Evolutionary conservation across 2,329 filamentous ascomycete species (phyloP).

Genomic region (Aschersonia sp.): DNA sequence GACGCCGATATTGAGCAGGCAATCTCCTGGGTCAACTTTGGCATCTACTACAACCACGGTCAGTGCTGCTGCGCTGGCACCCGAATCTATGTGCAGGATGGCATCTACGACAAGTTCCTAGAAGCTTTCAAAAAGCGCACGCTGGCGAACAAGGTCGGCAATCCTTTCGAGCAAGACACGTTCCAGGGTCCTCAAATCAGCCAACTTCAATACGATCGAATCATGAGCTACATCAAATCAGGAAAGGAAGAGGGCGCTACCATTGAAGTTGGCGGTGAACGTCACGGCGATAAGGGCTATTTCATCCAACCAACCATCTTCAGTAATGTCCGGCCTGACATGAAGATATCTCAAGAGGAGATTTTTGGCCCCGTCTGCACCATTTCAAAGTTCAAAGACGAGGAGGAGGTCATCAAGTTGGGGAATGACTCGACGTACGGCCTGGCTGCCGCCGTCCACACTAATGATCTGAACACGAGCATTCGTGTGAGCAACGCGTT

Average conservation of each 20-base stretch:
- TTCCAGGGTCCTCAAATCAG: conserved; percentile 86
- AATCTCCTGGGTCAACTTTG: conserved; percentile 64
- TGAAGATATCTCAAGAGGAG: conserved; percentile 88
- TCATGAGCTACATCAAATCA: conserved; percentile 68
- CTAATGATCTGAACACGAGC: conserved; percentile 66
- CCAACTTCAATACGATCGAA: conserved; percentile 73
- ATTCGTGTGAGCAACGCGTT: conserved; percentile 64
- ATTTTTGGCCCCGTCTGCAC: conserved; percentile 82
- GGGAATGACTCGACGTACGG: conserved; percentile 70
- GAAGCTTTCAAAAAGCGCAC: conserved; percentile 66
- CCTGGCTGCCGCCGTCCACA: conserved; percentile 73
- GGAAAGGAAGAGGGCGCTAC: conserved; percentile 44
- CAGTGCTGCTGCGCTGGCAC: conserved; percentile 63
- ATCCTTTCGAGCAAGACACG: conserved; percentile 64
- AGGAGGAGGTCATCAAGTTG: conserved; percentile 61
- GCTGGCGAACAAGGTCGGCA: conserved; percentile 60
- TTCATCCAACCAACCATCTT: conserved; percentile 91
- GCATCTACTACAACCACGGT: conserved; percentile 51
- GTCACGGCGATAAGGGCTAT: conserved; percentile 63
- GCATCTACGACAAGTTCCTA: conserved; percentile 79
- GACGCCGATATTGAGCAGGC: conserved; percentile 66
- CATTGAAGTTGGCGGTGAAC: conserved; percentile 38
- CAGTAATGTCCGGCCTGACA: conserved; percentile 62
- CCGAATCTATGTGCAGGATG: conserved; percentile 74
- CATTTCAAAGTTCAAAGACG: conserved; percentile 73